Conservation (phyloP, 192 early-diverging fungal species). For the Spizellomyces punctatus region DNA sequence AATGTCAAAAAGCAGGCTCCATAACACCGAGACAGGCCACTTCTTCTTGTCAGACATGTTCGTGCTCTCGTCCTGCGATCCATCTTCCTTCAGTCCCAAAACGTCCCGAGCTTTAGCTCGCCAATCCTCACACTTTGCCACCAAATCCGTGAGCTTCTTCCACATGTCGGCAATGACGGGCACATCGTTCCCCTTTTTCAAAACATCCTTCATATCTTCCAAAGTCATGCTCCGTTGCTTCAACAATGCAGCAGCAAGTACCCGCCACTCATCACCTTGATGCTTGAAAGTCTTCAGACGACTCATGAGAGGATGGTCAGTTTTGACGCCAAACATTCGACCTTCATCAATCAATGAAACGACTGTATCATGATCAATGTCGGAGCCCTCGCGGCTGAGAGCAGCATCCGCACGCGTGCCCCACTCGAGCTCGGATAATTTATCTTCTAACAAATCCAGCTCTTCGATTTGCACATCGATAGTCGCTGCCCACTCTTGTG, state of each 20-base stretch:
- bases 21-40: not conserved
- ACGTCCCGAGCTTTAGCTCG: not conserved
- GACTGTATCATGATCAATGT: constrained; percentile 8
- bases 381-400: not conserved
- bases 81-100: not conserved
- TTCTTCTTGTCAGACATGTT: not conserved
- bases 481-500: not conserved
- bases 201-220: constrained; percentile 22
- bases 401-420: not conserved
- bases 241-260: constrained; percentile 20
- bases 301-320: constrained; percentile 31
- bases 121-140: constrained; percentile 13
- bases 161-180: constrained; percentile 15
- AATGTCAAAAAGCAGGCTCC: constrained; percentile 14
- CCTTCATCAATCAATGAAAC: constrained; percentile 29
- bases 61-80: not conserved
- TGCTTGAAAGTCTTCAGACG: constrained; percentile 13
- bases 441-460: constrained; percentile 15
- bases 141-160: constrained; percentile 4
- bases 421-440: constrained; percentile 20
- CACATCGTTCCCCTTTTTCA: not conserved
- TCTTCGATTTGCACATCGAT: constrained; percentile 18
- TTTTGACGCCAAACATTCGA: constrained; percentile 16
- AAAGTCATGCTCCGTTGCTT: constrained; percentile 23
- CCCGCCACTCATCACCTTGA: constrained; percentile 28